Evolutionary conservation across 768 basidiomycete species (phyloP).

Genomic region (Russula sp.): DNA sequence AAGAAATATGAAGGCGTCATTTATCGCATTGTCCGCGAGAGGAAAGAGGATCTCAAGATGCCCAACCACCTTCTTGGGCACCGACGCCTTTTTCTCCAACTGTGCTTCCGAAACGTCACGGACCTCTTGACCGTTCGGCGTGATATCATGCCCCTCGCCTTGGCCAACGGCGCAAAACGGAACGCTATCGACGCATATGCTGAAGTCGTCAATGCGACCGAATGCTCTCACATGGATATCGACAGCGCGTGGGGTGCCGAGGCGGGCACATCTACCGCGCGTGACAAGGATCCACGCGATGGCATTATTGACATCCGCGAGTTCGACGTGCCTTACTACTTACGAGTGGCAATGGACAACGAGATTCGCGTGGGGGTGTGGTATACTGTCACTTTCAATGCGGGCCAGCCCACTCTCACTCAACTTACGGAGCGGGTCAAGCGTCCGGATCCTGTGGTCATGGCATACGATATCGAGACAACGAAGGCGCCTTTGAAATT

Average conservation of each 20-base stretch:
- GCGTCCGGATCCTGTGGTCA: conserved; percentile 97
- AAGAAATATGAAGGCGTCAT: conserved; percentile 90
- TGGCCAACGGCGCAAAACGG: conserved; percentile 85
- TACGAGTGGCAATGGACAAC: conserved; percentile 99
- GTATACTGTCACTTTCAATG: conserved; percentile 83
- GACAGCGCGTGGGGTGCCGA: conserved; percentile 59
- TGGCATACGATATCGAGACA: conserved; percentile 99
- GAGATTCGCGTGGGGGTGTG: conserved; percentile 97
- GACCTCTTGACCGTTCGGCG: conserved; percentile 85
- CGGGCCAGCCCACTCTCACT: conserved; percentile 69
- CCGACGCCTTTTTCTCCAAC: conserved; percentile 78
- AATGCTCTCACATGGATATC: conserved; percentile 60
- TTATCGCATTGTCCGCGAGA: conserved; percentile 66
- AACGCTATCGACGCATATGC: conserved; percentile 97
- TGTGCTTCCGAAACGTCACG: conserved; percentile 89
- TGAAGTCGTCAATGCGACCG: conserved; percentile 77
- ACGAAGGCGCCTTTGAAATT: conserved; percentile 99
- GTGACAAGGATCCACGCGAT: conserved; percentile 81
- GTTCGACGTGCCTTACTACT: conserved; percentile 95
- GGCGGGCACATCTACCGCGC: conserved; percentile 35
- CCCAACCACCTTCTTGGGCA: conserved; percentile 98
- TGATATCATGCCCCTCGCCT: conserved; percentile 84
- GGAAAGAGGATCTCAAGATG: conserved; percentile 90
- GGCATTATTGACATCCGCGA: conserved; percentile 92
- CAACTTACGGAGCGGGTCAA: conserved; percentile 82